Percentiles rank a stretch among this genome's conserved stretches.
phyloP scores from a whole-genome alignment of 805 yeast genomes.

The Candida endomychidarum region DNA sequence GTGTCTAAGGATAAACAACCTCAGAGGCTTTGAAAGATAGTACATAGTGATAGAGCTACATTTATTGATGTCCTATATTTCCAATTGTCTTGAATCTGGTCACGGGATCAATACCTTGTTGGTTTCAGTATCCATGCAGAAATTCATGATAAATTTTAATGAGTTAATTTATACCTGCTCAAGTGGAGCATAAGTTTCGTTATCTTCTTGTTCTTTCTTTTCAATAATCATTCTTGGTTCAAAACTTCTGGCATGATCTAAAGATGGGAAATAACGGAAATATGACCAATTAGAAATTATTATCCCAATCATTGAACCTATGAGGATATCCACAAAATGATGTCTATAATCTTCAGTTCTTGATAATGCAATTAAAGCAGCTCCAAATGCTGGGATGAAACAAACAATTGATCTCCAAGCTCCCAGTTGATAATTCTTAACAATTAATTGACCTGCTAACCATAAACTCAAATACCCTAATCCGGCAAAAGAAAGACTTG shows the following conservation, averaged over 20 bases:
- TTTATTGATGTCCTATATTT: too few relatives aligned
- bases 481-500: conserved; percentile 30
- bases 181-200: not conserved
- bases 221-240: conserved; percentile 30
- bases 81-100: too few relatives aligned
- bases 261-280: conserved; percentile 40
- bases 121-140: too few relatives aligned
- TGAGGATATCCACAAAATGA: conserved; percentile 38
- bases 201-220: conserved; percentile 1
- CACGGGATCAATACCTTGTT: too few relatives aligned
- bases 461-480: conserved; percentile 36
- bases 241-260: conserved; percentile 32
- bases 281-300: conserved; percentile 33
- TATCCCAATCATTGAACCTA: conserved; percentile 40
- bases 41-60: too few relatives aligned
- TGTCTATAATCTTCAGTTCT: conserved; percentile 52
- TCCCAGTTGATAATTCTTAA: conserved; percentile 45
- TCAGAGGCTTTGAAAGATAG: too few relatives aligned
- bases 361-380: conserved; percentile 37
- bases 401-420: conserved; percentile 31
- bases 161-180: not conserved
- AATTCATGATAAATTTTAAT: too few relatives aligned
- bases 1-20: too few relatives aligned
- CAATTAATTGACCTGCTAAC: conserved; percentile 31
- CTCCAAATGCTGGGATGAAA: conserved; percentile 32